A percentile compares a stretch with the other conserved stretches of the same genome.
These are phyloP conservation scores for Nematocida sp. DNA, from an alignment of 371 early-diverging fungal genomes.

Conservation along the genomic window DNA sequence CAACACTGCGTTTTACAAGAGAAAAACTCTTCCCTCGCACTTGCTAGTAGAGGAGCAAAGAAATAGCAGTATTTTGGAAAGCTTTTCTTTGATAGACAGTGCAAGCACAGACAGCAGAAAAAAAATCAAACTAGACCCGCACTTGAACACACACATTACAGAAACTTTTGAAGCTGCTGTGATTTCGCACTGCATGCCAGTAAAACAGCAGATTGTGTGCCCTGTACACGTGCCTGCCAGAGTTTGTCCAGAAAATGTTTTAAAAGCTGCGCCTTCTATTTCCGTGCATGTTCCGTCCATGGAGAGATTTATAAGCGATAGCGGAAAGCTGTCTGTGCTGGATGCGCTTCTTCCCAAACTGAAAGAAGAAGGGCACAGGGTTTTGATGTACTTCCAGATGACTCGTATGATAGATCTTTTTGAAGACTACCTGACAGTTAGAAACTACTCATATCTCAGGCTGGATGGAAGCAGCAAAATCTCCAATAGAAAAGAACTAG, in stretches of 20 bases:
- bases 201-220: conserved; percentile 13
- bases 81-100: not conserved
- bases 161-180: not conserved
- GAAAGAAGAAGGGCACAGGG: conserved; percentile 80
- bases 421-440: conserved; percentile 67
- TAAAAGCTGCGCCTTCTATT: not conserved
- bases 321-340: conserved; percentile 81
- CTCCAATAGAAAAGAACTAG: conserved; percentile 74
- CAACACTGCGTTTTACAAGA: not conserved
- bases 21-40: not conserved
- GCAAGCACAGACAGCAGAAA: not conserved
- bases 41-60: not conserved
- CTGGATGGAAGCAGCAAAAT: conserved; percentile 89
- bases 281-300: conserved; percentile 16
- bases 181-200: not conserved
- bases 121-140: not conserved
- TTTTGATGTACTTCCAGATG: conserved; percentile 95
- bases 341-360: conserved; percentile 77
- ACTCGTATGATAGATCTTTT: conserved; percentile 90
- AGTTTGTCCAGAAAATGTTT: not conserved
- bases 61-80: not conserved
- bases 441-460: conserved; percentile 69
- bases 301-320: conserved; percentile 71
- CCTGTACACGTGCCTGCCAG: conserved; percentile 7
- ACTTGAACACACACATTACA: not conserved